These are phyloP conservation scores for Gaeumannomyces tritici DNA, from an alignment of 2,329 filamentous ascomycete genomes.

Conservation along the genomic window DNA sequence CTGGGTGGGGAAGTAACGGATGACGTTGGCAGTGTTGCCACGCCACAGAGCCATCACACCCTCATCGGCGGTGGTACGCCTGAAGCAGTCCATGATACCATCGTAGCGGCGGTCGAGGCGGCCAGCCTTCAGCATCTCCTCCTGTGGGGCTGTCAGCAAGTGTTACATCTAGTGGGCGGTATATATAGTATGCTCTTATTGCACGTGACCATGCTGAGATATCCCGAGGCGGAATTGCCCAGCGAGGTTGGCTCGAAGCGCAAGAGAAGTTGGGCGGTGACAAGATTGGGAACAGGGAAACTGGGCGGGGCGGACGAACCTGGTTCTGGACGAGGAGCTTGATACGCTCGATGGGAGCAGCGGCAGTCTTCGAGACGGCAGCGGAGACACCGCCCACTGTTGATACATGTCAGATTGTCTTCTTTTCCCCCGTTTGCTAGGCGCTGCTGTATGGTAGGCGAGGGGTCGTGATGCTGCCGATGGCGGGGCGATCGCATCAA, in stretches of 20 bases:
- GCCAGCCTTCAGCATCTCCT: slow-evolving; percentile 99
- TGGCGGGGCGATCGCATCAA: not conserved
- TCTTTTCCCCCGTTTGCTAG: not conserved
- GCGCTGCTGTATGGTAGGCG: not conserved
- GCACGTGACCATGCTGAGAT: not conserved
- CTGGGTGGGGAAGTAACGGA: slow-evolving; percentile 99
- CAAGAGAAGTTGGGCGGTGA: not conserved
- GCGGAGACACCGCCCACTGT: slow-evolving; percentile 99
- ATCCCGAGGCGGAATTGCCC: not conserved
- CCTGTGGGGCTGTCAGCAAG: slow-evolving; percentile 45
- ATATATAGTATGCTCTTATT: not conserved
- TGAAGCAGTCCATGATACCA: slow-evolving; percentile 94
- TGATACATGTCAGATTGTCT: slow-evolving; percentile 13
- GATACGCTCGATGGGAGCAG: slow-evolving; percentile 99
- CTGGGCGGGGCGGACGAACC: slow-evolving; percentile 52
- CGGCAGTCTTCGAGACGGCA: slow-evolving; percentile 99
- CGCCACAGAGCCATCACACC: slow-evolving; percentile 95
- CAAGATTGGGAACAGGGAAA: not conserved
- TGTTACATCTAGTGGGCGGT: not conserved
- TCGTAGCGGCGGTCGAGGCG: slow-evolving; percentile 97
- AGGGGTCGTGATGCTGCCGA: not conserved
- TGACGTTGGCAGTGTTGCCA: slow-evolving; percentile 99
- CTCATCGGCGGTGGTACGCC: slow-evolving; percentile 79
- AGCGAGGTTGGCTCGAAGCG: not conserved
- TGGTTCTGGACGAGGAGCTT: slow-evolving; percentile 99